A percentile compares a stretch with the other conserved stretches of the same genome.
phyloP scores from a whole-genome alignment of 2,329 filamentous ascomycete species.

The Aureobasidium melanogenum region DNA sequence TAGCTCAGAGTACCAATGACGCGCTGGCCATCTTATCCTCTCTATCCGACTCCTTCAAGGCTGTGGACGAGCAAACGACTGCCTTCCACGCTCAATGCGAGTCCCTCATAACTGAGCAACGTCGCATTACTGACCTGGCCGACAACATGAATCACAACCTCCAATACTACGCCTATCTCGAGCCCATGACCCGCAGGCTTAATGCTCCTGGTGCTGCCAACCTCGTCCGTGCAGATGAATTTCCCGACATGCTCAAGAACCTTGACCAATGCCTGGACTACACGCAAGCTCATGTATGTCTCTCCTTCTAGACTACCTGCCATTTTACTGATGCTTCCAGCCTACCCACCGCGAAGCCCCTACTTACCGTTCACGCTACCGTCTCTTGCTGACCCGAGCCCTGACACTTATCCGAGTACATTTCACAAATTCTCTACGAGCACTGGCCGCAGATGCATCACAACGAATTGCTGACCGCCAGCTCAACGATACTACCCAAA shows the following conservation, averaged over 20 bases:
- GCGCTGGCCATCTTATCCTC: constrained; percentile 68
- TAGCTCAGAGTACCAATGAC: constrained; percentile 67
- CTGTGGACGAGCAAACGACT: constrained; percentile 84
- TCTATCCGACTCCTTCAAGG: constrained; percentile 76
- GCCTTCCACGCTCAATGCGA: constrained; percentile 90
- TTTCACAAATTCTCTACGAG: constrained; percentile 54
- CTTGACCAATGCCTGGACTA: constrained; percentile 87
- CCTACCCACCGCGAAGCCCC: constrained; percentile 79
- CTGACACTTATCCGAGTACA: constrained; percentile 59
- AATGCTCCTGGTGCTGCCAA: constrained; percentile 87
- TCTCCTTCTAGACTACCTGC: no score
- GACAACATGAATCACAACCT: constrained; percentile 80
- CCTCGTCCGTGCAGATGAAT: constrained; percentile 73
- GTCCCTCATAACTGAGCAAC: constrained; percentile 73
- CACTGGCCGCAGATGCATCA: constrained; percentile 53
- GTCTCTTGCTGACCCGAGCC: constrained; percentile 64
- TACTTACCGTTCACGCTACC: constrained; percentile 79
- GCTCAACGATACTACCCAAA: constrained; percentile 63
- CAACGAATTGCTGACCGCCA: constrained; percentile 58
- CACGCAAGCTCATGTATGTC: constrained; percentile 72
- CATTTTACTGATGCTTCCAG: constrained; percentile 38
- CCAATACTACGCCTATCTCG: constrained; percentile 90
- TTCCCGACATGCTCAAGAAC: constrained; percentile 78
- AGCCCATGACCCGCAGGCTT: constrained; percentile 78
- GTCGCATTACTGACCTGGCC: constrained; percentile 66